Base-by-base conservation (phyloP, 2,329 filamentous ascomycete species). In the Aspergillus udagawae region DNA sequence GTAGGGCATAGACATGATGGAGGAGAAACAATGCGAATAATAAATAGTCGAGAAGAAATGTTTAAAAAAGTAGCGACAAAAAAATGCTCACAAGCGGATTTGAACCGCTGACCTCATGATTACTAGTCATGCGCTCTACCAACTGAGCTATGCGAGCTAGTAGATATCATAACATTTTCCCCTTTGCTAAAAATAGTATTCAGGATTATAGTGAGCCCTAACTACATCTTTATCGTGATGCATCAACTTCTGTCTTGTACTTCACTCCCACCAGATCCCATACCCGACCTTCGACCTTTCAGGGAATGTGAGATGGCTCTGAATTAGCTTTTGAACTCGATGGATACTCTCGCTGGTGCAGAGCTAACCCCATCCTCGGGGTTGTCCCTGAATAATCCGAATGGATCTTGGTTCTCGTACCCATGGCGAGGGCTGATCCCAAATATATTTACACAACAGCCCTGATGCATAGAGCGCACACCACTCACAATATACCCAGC, bases 71-170 rank as follows among this genome's bases (percentile, higher is more conserved):
- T 32, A 32, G 12, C 12, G 32, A 4, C 32, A 35, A 35, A 57
- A 53, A 57, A 51, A 48, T 67, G 69, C 70, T 67, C 69, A 65
- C 67, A 67, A 62, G 64, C 67, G 62, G 69, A 68, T 64, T 72
- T 65, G 70, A 72, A 72, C 69, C 62, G 67, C 63, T 63, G 69
- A 71, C 67, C 70, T 72, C 69, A 65, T 69, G 69, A 73, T 47
- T 47, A 72, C 70, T 67, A 71, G 69, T 72, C 69, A 70, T 66
- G 68, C 69, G 70, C 70, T 68, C 68, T 72, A 71, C 70, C 68
- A 62, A 70, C 67, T 71, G 64, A 67, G 68, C 69, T 64, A 71
- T 66, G 65, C 63, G 68, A 66, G 69, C 69, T 50, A 4, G 23
- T 45, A 32, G 21, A 27, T 35, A 20, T n/a, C 25, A 21, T 3